A percentile compares a stretch with the other conserved stretches of the same genome.
These are phyloP conservation scores for Petasospora rhodanensis DNA, from an alignment of 1,139 yeast genomes.

Conservation along the genomic window DNA sequence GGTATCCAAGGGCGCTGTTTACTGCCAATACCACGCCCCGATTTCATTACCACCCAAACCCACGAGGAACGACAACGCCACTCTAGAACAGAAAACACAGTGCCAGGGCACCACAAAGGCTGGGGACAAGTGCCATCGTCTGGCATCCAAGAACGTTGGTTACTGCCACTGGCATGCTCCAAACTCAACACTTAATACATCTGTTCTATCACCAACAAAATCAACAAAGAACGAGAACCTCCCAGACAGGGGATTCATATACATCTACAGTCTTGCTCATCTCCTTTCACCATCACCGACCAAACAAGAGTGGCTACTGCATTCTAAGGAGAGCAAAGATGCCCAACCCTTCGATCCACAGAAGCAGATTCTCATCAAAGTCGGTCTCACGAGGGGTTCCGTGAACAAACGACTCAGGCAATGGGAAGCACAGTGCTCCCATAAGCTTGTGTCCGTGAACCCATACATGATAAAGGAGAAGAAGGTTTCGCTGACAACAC, in stretches of 20 bases:
- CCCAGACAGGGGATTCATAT: conserved; percentile 46
- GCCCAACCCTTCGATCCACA: conserved; percentile 37
- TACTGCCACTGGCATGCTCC: conserved; percentile 27
- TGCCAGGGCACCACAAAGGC: conserved; percentile 1
- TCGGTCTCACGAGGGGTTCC: conserved; percentile 51
- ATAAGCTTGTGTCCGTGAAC: conserved; percentile 35
- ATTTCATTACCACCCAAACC: neutral
- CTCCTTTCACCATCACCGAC: conserved; percentile 31
- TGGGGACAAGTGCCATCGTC: conserved; percentile 23
- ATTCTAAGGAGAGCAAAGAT: conserved; percentile 25
- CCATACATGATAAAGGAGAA: conserved; percentile 26
- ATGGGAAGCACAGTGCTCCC: conserved; percentile 54
- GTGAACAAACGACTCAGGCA: conserved; percentile 43
- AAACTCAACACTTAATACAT: neutral
- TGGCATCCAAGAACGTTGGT: conserved; percentile 5
- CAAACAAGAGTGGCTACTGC: conserved; percentile 28
- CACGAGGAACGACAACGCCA: too few species aligned
- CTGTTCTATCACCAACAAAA: neutral
- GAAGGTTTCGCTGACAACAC: conserved; percentile 1
- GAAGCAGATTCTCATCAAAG: conserved; percentile 42
- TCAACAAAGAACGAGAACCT: too few species aligned
- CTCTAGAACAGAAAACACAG: too few species aligned
- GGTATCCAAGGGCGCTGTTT: conserved; percentile 10
- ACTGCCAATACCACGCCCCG: conserved; percentile 25
- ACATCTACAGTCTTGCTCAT: conserved; percentile 46